These are phyloP conservation scores for Stephanodiscus minutulus DNA, from an alignment of 108 stramenopile species.

Conservation along the genomic window DNA sequence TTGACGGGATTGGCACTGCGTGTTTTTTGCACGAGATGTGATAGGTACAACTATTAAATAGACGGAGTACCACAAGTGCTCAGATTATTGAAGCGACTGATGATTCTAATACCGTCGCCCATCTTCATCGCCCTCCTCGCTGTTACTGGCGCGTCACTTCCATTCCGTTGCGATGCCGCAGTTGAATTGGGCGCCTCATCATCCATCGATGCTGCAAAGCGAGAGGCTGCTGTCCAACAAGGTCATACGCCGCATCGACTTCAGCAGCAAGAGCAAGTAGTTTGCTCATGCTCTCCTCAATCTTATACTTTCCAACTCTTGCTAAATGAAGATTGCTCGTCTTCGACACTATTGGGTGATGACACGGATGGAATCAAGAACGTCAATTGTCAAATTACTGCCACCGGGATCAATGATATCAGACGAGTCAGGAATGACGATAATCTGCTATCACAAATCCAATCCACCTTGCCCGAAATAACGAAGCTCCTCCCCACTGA, in stretches of 20 bases:
- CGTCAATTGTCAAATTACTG: background rate
- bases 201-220: background rate
- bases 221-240: background rate
- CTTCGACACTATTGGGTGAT: background rate
- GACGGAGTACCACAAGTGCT: too few relatives aligned
- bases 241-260: background rate
- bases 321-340: background rate
- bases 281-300: constrained; percentile 7
- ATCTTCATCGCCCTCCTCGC: background rate
- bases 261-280: background rate
- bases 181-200: background rate
- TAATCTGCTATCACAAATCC: background rate
- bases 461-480: background rate
- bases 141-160: background rate
- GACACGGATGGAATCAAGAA: background rate
- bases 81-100: background rate
- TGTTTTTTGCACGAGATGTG: too few relatives aligned
- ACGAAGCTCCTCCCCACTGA: background rate
- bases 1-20: too few relatives aligned
- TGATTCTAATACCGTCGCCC: background rate
- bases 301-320: background rate
- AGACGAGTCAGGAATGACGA: background rate
- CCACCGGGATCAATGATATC: background rate
- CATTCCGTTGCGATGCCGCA: background rate
- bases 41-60: too few relatives aligned